These are phyloP conservation scores for Dendrobium chrysotoxum DNA, from an alignment of 106 monocot genomes.

Conservation along the genomic window DNA sequence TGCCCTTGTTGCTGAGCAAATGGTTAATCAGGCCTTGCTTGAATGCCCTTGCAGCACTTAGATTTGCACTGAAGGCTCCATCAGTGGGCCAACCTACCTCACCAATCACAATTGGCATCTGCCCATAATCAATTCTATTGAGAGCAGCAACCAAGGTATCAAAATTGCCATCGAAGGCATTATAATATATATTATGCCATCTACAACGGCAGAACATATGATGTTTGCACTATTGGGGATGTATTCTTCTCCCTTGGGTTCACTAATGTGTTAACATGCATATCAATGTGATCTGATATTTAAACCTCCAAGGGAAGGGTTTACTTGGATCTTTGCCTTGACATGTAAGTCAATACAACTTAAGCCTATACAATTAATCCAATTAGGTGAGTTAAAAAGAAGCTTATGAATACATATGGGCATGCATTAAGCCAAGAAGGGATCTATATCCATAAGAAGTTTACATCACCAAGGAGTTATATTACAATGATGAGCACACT, in stretches of 20 bases:
- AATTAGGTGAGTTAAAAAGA: neutral
- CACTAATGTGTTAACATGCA: neutral
- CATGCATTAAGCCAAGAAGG: neutral
- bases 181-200: constrained; percentile 70
- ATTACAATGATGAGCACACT: neutral
- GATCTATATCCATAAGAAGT: neutral
- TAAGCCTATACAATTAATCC: neutral
- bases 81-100: constrained; percentile 90
- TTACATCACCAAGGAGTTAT: neutral
- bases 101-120: constrained; percentile 69
- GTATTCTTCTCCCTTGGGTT: neutral
- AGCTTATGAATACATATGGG: neutral
- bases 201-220: constrained; percentile 19
- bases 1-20: constrained; percentile 63
- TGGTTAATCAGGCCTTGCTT: constrained; percentile 80
- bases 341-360: neutral
- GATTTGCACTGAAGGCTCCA: constrained; percentile 59
- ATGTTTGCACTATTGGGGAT: neutral
- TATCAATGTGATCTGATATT: neutral
- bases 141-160: constrained; percentile 77
- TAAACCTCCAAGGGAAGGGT: neutral
- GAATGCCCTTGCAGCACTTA: constrained; percentile 70
- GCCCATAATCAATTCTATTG: constrained; percentile 56
- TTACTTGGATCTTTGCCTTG: neutral
- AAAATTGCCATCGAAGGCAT: constrained; percentile 85